A percentile compares a stretch with the other conserved stretches of the same genome.
Evolutionary conservation across 495 filamentous ascomycete species (phyloP).

Genomic region (Rhypophila decipiens): DNA sequence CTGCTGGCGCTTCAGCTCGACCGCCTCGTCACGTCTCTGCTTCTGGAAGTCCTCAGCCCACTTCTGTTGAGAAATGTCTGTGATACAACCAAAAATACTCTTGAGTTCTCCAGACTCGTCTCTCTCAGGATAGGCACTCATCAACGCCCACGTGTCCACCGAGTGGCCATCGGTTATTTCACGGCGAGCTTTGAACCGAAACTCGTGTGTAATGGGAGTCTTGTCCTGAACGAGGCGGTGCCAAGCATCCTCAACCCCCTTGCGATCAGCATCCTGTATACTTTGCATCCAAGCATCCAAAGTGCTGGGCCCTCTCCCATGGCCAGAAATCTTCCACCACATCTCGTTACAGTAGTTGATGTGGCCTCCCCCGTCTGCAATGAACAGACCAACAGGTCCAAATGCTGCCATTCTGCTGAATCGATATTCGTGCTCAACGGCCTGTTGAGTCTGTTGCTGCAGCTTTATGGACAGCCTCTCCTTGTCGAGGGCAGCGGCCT

Average conservation of each 20-base stretch:
- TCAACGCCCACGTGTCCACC: slow-evolving; percentile 64
- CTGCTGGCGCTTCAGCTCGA: slow-evolving; percentile 61
- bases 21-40: slow-evolving; percentile 53
- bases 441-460: slow-evolving; percentile 59
- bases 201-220: slow-evolving; percentile 54
- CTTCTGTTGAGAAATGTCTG: slow-evolving; percentile 52
- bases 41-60: slow-evolving; percentile 59
- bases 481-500: slow-evolving; percentile 57
- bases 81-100: slow-evolving; percentile 62
- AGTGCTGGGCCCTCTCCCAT: slow-evolving; percentile 43
- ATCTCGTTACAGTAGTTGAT: slow-evolving; percentile 69
- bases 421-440: slow-evolving; percentile 61
- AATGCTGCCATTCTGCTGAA: slow-evolving; percentile 72
- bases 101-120: slow-evolving; percentile 51
- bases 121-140: slow-evolving; percentile 63
- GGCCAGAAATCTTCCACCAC: slow-evolving; percentile 61
- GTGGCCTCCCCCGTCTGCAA: slow-evolving; percentile 53
- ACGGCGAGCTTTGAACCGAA: slow-evolving; percentile 60
- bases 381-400: slow-evolving; percentile 66
- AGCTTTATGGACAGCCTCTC: slow-evolving; percentile 63
- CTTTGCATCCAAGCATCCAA: slow-evolving; percentile 59
- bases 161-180: slow-evolving; percentile 49
- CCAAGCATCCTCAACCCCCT: slow-evolving; percentile 50
- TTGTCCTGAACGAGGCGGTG: slow-evolving; percentile 48
- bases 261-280: slow-evolving; percentile 55